Conservation (phyloP, 2,329 filamentous ascomycete genomes). For the Hymenotorrendiella dingleyae region DNA sequence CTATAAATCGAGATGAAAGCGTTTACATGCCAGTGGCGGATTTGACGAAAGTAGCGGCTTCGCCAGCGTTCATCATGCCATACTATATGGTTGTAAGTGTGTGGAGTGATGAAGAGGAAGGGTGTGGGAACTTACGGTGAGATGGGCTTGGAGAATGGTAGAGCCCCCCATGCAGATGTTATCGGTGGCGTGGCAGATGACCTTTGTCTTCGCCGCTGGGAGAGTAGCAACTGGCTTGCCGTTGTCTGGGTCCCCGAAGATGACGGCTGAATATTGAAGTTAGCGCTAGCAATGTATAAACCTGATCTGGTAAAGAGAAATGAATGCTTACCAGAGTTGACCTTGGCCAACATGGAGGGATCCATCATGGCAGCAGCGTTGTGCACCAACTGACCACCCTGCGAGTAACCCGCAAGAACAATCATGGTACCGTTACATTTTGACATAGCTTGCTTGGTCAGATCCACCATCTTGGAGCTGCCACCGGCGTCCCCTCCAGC, state of each 20-base stretch:
- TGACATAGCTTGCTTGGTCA: conserved; percentile 13
- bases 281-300: background rate
- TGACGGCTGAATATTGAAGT: conserved; percentile 13
- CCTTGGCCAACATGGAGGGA: conserved; percentile 10
- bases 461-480: conserved; percentile 31
- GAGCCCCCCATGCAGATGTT: conserved; percentile 18
- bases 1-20: no score
- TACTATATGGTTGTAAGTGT: background rate
- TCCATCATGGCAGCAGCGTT: conserved; percentile 15
- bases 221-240: conserved; percentile 17
- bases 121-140: conserved; percentile 8
- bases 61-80: background rate
- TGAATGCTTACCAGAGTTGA: conserved; percentile 17
- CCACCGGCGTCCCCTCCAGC: conserved; percentile 39
- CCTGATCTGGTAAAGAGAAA: background rate
- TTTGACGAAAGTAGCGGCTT: background rate
- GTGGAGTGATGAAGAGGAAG: no score
- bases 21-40: no score
- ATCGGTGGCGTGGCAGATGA: conserved; percentile 23
- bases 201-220: conserved; percentile 15
- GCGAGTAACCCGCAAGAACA: conserved; percentile 19
- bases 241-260: conserved; percentile 25
- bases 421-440: conserved; percentile 18
- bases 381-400: conserved; percentile 18
- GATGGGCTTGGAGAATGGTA: conserved; percentile 14